These are phyloP conservation scores for Diaporthe helianthi DNA, from an alignment of 2,329 filamentous ascomycete genomes.

Conservation along the genomic window DNA sequence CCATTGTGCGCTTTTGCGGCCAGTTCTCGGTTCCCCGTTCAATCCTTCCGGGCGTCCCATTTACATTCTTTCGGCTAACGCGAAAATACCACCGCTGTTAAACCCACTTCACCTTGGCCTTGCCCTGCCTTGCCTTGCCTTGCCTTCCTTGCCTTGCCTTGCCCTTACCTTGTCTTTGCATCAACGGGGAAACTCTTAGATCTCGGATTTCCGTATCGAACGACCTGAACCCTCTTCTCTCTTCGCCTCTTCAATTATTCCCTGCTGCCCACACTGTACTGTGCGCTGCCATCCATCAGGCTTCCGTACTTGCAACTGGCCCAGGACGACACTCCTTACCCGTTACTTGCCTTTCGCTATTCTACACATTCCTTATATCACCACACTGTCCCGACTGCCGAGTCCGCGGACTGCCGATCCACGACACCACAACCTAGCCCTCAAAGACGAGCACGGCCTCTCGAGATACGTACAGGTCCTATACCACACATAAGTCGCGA, in stretches of 20 bases:
- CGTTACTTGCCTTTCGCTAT: slow-evolving; percentile 34
- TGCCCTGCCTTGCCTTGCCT: slow-evolving; percentile 32
- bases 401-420: slow-evolving; percentile 19
- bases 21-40: slow-evolving; percentile 51
- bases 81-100: slow-evolving; percentile 38
- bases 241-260: slow-evolving; percentile 34
- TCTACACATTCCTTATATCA: slow-evolving; percentile 29
- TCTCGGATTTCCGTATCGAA: slow-evolving; percentile 29
- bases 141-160: slow-evolving; percentile 18
- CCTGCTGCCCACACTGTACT: slow-evolving; percentile 31
- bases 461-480: slow-evolving; percentile 13
- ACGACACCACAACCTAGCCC: slow-evolving; percentile 15
- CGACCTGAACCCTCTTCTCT: slow-evolving; percentile 35
- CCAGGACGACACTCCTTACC: slow-evolving; percentile 49
- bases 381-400: slow-evolving; percentile 19
- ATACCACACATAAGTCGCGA: slow-evolving; percentile 6
- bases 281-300: slow-evolving; percentile 37
- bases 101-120: slow-evolving; percentile 43
- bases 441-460: slow-evolving; percentile 12
- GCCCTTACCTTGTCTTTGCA: slow-evolving; percentile 34
- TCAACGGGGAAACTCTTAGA: slow-evolving; percentile 27
- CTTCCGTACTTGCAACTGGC: slow-evolving; percentile 35
- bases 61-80: slow-evolving; percentile 48
- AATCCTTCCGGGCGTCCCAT: slow-evolving; percentile 59
- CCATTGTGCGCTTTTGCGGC: slow-evolving; percentile 44